A percentile compares a stretch with the other conserved stretches of the same genome.
These are phyloP conservation scores for Fusarium sp. DNA, from an alignment of 2,329 filamentous ascomycete genomes.

Conservation along the genomic window DNA sequence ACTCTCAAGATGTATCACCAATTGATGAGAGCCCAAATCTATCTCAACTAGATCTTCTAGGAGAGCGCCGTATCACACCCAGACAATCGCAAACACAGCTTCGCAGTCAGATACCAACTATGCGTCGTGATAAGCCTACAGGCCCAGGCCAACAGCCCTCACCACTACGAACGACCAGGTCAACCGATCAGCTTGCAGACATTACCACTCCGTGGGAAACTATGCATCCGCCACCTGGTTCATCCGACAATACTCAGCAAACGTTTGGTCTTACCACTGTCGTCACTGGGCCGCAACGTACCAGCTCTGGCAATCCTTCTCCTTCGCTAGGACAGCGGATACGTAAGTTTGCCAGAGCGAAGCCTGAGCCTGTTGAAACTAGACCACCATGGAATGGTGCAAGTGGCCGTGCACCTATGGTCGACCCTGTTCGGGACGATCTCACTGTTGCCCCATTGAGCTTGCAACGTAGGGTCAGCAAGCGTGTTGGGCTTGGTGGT, in stretches of 20 bases:
- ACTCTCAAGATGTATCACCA: conserved; percentile 63
- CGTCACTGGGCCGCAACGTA: conserved; percentile 44
- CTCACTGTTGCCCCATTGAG: conserved; percentile 67
- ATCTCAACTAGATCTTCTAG: conserved; percentile 50
- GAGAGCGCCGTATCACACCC: conserved; percentile 33
- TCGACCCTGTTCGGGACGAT: conserved; percentile 74
- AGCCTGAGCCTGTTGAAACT: conserved; percentile 57
- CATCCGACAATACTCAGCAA: conserved; percentile 23
- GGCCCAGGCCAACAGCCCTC: conserved; percentile 56
- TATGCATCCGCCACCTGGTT: conserved; percentile 7
- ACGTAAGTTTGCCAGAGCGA: conserved; percentile 53
- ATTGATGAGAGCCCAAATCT: conserved; percentile 62
- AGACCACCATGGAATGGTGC: conserved; percentile 78
- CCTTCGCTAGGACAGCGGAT: conserved; percentile 54
- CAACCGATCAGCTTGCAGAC: conserved; percentile 42
- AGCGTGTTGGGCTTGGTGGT: conserved; percentile 51
- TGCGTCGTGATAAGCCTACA: conserved; percentile 65
- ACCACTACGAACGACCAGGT: conserved; percentile 56
- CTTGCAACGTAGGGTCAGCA: conserved; percentile 66
- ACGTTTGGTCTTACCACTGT: conserved; percentile 46
- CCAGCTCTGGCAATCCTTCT: conserved; percentile 45
- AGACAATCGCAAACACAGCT: conserved; percentile 31
- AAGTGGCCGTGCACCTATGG: conserved; percentile 75
- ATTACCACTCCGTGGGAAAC: conserved; percentile 42
- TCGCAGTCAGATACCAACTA: conserved; percentile 63